Evolutionary conservation across 768 basidiomycete genomes (phyloP), one percentile per base, ranked within the genome.

Genomic region (Leccinum barrowsii): DNA sequence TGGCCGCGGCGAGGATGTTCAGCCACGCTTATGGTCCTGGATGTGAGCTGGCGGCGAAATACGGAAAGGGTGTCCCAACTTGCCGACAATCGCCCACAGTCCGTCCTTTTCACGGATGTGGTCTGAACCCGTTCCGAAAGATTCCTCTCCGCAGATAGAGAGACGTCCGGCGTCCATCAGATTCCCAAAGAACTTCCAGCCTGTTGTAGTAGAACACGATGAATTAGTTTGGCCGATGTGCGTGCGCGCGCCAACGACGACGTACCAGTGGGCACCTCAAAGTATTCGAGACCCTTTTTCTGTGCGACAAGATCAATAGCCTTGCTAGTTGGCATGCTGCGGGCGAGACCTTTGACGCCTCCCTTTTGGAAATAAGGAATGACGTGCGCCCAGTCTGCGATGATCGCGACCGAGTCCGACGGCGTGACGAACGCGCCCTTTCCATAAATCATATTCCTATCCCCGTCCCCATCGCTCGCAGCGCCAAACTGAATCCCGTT

Each of bases 131-230:
- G 97, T 99, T 57, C 97, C 97, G 73, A 99, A 99, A 4, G 93
- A 95, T 77, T 99, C 97, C 73, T 99, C 97, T 57, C 97, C 97
- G 68, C 97, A 99, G 70, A 99, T 98, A 52, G 96, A 98, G 52
- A 99, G 83, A 47, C 93, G 83, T 0, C 95, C 96, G 19, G 97
- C 97, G 72, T 99, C 97, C 97, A 99, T 99, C 66, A 99, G 80
- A 76, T 98, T 99, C 50, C 97, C 97, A 71, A 99, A 99, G 84
- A 99, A 99, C 76, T 99, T 99, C 94, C 94, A 98, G 62, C 96
- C 95, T 94, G 63, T 52, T 44, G 47, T 13, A 32, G 44, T 13
- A 32, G 35, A 55, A 17, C 2, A 15, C 21, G 21, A 48, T 61
- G 6, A 65, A 57, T 42, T 26, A 32, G 15, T 13, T 13, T 13